Evolutionary conservation across 2,329 filamentous ascomycete species (phyloP).

Genomic region (Neofusicoccum parvum): DNA sequence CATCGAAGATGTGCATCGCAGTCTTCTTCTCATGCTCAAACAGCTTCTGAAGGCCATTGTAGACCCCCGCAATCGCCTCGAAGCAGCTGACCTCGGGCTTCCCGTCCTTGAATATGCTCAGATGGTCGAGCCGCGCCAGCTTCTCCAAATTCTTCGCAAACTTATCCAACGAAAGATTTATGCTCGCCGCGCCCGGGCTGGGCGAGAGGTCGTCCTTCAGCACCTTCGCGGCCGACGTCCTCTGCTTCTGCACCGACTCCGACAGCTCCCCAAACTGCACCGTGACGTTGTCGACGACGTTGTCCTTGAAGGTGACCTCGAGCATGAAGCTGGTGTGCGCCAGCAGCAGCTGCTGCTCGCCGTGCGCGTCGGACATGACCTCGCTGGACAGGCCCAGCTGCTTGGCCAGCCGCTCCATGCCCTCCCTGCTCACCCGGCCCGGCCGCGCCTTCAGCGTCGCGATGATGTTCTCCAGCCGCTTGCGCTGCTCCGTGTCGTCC

Average conservation of each 20-base stretch:
- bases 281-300: conserved; percentile 12
- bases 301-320: conserved; percentile 24
- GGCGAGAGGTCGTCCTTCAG: conserved; percentile 67
- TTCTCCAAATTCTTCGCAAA: conserved; percentile 74
- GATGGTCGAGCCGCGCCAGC: conserved; percentile 68
- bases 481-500: conserved; percentile 56
- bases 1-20: conserved; percentile 33
- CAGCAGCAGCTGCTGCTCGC: conserved; percentile 37
- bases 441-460: conserved; percentile 68
- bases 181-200: conserved; percentile 59
- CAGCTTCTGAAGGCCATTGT: conserved; percentile 69
- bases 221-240: conserved; percentile 37
- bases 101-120: conserved; percentile 51
- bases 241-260: conserved; percentile 12
- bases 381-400: conserved; percentile 60
- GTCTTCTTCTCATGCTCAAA: conserved; percentile 68
- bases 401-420: conserved; percentile 70
- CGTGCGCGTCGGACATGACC: conserved; percentile 37
- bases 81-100: conserved; percentile 70
- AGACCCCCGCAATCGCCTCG: conserved; percentile 74
- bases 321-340: conserved; percentile 41
- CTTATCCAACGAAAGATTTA: conserved; percentile 69
- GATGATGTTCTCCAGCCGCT: conserved; percentile 62
- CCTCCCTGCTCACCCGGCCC: conserved; percentile 72
- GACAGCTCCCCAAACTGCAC: conserved; percentile 25